Evolutionary conservation across 768 basidiomycete species (phyloP).

Genomic region (Mycena epipterygia): DNA sequence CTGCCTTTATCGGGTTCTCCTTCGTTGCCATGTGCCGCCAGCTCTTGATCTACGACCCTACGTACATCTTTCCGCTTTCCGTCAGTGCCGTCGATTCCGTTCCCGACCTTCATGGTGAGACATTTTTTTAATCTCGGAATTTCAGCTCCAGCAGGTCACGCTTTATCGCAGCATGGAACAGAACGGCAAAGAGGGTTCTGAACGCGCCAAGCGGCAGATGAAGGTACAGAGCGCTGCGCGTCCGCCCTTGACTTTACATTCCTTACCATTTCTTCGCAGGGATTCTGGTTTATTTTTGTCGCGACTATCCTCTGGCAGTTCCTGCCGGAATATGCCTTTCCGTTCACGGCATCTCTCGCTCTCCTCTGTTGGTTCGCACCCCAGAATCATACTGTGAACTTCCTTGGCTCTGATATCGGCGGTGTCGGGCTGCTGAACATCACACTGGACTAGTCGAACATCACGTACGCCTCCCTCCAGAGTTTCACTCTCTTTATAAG

Average conservation of each 20-base stretch:
- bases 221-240: not conserved
- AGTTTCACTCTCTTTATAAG: too few relatives aligned
- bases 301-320: constrained; percentile 17
- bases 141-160: constrained; percentile 18
- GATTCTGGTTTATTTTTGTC: constrained; percentile 9
- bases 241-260: not conserved
- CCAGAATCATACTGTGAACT: not conserved
- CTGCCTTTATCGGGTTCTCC: constrained; percentile 17
- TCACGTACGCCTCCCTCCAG: too few relatives aligned
- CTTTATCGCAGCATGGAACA: constrained; percentile 7
- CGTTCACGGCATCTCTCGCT: constrained; percentile 13
- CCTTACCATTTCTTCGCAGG: not conserved
- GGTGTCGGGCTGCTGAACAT: constrained; percentile 14
- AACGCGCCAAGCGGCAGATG: not conserved
- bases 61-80: constrained; percentile 20
- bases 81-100: too few relatives aligned
- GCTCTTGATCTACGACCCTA: constrained; percentile 20
- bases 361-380: constrained; percentile 18
- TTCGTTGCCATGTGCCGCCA: constrained; percentile 5
- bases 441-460: constrained; percentile 8
- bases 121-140: too few relatives aligned
- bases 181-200: not conserved
- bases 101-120: too few relatives aligned
- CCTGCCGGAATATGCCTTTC: not conserved
- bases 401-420: constrained; percentile 16